These are phyloP conservation scores for Thalassiosira allenii DNA, from an alignment of 352 stramenopile species.

Conservation along the genomic window DNA sequence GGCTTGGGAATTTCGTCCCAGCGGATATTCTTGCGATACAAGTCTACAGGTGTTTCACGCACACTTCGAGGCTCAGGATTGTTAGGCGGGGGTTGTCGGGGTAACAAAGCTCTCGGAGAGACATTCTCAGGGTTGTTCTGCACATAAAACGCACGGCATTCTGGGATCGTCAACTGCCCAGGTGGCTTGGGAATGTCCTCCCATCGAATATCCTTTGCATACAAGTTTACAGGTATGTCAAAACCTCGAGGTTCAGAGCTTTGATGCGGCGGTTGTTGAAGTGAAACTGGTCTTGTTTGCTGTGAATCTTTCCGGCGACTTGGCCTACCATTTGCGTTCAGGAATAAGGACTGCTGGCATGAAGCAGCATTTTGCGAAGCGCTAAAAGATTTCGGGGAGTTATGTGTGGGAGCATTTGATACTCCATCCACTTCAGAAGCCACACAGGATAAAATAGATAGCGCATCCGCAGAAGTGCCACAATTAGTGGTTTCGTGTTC, in stretches of 20 bases:
- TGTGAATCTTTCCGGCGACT: too few species aligned
- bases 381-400: not conserved
- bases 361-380: not conserved
- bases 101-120: not conserved
- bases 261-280: not conserved
- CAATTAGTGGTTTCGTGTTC: not conserved
- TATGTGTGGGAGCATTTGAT: not conserved
- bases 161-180: conserved; percentile 18
- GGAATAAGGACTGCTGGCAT: conserved; percentile 4
- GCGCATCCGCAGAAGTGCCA: too few species aligned
- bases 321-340: too few species aligned
- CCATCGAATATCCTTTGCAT: too few species aligned
- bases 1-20: too few species aligned
- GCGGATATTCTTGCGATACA: too few species aligned
- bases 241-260: not conserved
- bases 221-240: not conserved
- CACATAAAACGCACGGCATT: conserved; percentile 26
- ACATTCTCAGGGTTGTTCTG: not conserved
- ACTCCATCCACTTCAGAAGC: not conserved
- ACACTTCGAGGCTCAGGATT: not conserved
- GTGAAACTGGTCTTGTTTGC: not conserved
- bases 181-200: conserved; percentile 26
- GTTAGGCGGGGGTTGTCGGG: not conserved
- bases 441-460: not conserved
- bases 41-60: too few species aligned